Evolutionary conservation across 202 grass and related monocot species (phyloP), one percentile per base, ranked within the genome.

Genomic region (Musa balbisiana): DNA sequence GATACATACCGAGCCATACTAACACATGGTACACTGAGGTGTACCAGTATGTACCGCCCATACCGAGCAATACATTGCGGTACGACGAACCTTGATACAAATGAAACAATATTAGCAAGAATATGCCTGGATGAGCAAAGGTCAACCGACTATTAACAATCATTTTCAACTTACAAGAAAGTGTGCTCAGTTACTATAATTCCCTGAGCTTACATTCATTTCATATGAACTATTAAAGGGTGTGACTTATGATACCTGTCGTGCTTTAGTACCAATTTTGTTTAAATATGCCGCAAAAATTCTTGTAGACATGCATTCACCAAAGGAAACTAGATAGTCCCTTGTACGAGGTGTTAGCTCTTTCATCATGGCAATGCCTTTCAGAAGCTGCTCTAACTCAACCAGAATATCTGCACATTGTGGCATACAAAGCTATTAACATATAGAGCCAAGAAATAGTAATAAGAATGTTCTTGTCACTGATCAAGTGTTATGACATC

Each of bases 311-410:
- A 95, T 92, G 78, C 95, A 92, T 84, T 99, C 91, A 63, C 95
- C 95, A 75, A 99, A 95, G 76, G 87, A 99, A 80, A 99, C 87
- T 54, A 95, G 71, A 76, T 99, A 95, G 66, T 95, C 95, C 68
- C 83, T 92, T 76, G 89, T 92, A 3, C 85, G 74, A 74, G 81
- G 91, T 11, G 91, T 99, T 73, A 95, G 75, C 70, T 99, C 95
- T 92, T 99, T 99, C 95, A 95, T 99, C 87, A 99, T 92, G 50
- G 95, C 87, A 67, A 99, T 90, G 66, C 87, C 87, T 83, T 93
- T 92, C 83, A 99, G 83, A 73, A 99, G 91, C 73, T 99, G 91
- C 66, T 95, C 89, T 81, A 99, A 85, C 78, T 91, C 85, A 82
- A 86, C 82, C 65, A 99, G 86, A 73, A 87, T 73, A 80, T 43